phyloP scores from a whole-genome alignment of 805 yeast species.

The Candida verbasci region DNA sequence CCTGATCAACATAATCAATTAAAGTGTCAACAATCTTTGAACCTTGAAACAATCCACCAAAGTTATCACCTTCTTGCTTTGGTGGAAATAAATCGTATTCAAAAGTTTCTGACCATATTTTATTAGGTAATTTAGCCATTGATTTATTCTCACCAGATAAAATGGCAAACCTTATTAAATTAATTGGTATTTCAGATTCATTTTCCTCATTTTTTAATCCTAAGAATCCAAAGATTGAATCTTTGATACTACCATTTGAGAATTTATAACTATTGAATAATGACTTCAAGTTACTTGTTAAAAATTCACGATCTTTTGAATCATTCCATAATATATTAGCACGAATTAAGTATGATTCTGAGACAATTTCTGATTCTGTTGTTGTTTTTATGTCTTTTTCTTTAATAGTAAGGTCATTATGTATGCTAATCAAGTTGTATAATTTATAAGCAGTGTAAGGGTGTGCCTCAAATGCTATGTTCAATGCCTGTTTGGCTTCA shows the following conservation, averaged over 20 bases:
- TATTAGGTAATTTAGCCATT: conserved; percentile 64
- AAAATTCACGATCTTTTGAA: conserved; percentile 40
- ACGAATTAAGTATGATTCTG: conserved; percentile 58
- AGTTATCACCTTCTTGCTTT: conserved; percentile 31
- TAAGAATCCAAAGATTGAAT: conserved; percentile 7
- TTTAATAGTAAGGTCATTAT: conserved; percentile 10
- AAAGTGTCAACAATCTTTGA: conserved; percentile 22
- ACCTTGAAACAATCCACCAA: conserved; percentile 19
- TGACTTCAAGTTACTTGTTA: conserved; percentile 37
- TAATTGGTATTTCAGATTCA: conserved; percentile 45
- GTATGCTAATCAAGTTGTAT: conserved; percentile 43
- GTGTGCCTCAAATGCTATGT: conserved; percentile 48
- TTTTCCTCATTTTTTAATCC: conserved; percentile 6
- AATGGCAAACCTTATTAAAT: conserved; percentile 63
- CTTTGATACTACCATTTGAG: conserved; percentile 1
- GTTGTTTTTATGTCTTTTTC: conserved; percentile 21
- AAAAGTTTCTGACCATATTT: conserved; percentile 59
- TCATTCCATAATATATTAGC: conserved; percentile 55
- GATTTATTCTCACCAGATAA: conserved; percentile 67
- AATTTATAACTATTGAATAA: conserved; percentile 11
- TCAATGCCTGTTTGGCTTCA: conserved; percentile 46
- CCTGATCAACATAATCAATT: conserved; percentile 43
- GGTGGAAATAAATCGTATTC: conserved; percentile 79
- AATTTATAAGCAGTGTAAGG: conserved; percentile 55
- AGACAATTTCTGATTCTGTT: conserved; percentile 35